These are phyloP conservation scores for Coemansia sp. DNA, from an alignment of 192 early-diverging fungal genomes.

Conservation along the genomic window DNA sequence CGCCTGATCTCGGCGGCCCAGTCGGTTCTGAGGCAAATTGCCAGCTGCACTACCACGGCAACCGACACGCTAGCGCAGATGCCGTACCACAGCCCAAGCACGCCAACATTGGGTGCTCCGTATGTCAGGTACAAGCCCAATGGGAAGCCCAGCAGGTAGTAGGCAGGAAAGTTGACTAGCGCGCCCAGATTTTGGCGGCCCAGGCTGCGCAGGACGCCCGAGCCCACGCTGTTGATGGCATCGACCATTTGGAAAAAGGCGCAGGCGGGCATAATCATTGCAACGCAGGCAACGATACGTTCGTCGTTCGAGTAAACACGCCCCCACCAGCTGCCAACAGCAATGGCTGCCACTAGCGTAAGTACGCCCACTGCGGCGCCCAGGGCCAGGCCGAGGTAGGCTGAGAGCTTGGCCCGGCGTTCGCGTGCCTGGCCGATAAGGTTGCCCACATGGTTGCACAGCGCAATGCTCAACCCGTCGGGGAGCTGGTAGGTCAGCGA, in stretches of 20 bases:
- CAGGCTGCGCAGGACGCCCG: constrained; percentile 57
- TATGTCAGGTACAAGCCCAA: constrained; percentile 58
- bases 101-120: constrained; percentile 34
- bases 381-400: constrained; percentile 30
- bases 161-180: constrained; percentile 54
- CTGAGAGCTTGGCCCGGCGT: constrained; percentile 35
- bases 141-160: constrained; percentile 59
- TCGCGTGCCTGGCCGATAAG: constrained; percentile 47
- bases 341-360: constrained; percentile 21
- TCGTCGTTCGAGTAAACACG: constrained; percentile 65
- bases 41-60: constrained; percentile 39
- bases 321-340: constrained; percentile 49
- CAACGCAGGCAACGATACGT: constrained; percentile 67
- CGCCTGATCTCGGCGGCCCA: constrained; percentile 37
- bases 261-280: constrained; percentile 73
- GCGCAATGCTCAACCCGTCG: constrained; percentile 57
- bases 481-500: constrained; percentile 56
- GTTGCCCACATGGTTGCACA: constrained; percentile 59
- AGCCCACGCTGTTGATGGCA: constrained; percentile 60
- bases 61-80: constrained; percentile 35
- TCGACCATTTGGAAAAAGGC: constrained; percentile 71
- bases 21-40: constrained; percentile 25
- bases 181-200: constrained; percentile 59
- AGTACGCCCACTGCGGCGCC: constrained; percentile 18
- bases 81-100: constrained; percentile 53